Conservation (phyloP, 2,329 filamentous ascomycete species). For the Trichothecium sympodiale region DNA sequence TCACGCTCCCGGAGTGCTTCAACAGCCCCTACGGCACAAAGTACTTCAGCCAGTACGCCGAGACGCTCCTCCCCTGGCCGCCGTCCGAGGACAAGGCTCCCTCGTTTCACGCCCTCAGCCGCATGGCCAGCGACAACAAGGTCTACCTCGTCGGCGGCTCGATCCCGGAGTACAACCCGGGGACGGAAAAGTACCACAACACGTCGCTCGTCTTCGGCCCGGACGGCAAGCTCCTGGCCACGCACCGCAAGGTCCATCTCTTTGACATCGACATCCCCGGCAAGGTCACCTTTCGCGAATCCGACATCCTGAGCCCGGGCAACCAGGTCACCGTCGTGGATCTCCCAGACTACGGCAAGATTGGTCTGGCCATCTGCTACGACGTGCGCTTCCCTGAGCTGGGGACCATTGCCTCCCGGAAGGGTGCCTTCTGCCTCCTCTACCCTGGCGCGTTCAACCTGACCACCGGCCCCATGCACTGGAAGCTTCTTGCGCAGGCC, state of each 20-base stretch:
- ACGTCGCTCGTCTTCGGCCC: slow-evolving; percentile 78
- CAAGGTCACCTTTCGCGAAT: slow-evolving; percentile 85
- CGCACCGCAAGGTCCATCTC: slow-evolving; percentile 86
- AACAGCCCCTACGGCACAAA: slow-evolving; percentile 91
- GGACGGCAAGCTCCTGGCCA: slow-evolving; percentile 66
- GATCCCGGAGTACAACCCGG: slow-evolving; percentile 66
- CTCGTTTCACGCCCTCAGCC: slow-evolving; percentile 73
- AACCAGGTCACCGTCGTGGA: slow-evolving; percentile 79
- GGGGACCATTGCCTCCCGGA: slow-evolving; percentile 76
- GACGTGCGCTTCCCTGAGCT: slow-evolving; percentile 94
- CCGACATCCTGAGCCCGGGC: slow-evolving; percentile 76
- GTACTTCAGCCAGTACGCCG: slow-evolving; percentile 86
- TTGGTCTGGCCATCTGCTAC: slow-evolving; percentile 92
- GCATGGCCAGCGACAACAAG: slow-evolving; percentile 66
- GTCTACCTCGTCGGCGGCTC: slow-evolving; percentile 77
- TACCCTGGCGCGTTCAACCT: slow-evolving; percentile 98
- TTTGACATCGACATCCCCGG: slow-evolving; percentile 98
- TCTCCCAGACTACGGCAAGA: slow-evolving; percentile 75
- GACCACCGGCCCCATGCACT: slow-evolving; percentile 86
- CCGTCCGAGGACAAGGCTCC: slow-evolving; percentile 61
- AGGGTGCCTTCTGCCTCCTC: slow-evolving; percentile 75
- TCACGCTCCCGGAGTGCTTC: slow-evolving; percentile 96
- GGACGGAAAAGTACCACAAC: slow-evolving; percentile 67
- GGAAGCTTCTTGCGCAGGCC: slow-evolving; percentile 71
- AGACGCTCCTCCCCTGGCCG: slow-evolving; percentile 69